Base-by-base conservation (phyloP, 1,284 basidiomycete genomes). In the Microbotryum lychnidis-dioicae region DNA sequence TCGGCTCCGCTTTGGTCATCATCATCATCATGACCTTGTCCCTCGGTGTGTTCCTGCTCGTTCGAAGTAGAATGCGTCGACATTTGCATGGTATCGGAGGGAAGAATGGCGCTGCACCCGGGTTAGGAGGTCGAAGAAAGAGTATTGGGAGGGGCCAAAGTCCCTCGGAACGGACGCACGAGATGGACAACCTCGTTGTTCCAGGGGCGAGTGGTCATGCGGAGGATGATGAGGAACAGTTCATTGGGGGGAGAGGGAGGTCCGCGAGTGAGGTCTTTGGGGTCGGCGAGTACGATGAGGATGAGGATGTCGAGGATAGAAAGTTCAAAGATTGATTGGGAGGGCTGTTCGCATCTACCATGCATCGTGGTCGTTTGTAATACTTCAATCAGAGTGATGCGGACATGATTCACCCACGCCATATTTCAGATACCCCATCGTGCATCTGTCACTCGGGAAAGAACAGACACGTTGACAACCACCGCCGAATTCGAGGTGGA, bases 1-100 rank as follows among this genome's bases (percentile, higher is more conserved):
- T 90, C 23, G 89, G 89, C 12, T 91, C 89, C 0, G 87, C 87
- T 1, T 85, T 88, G 2, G 78, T 94, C 27, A 84, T 96, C 37
- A 80, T 97, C 46, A 73, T 89, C 5, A 76, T 96, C 51, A 81
- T 96, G 63, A 80, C 82, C 27, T 73, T 85, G 12, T 80, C 79
- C n/a, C 80, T 92, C 49, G 89, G 84, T 0, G 75, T 80, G 20
- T 89, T 86, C 75, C 75, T 91, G 59, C 87, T 86, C 81, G 86
- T 83, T 75, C 82, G 87, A 42, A 56, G 50, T 29, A 69, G 25
- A 63, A 70, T 45, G 68, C 66, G 52, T 49, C 63, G 46, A 62
- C 57, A 0, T 47, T 23, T 25, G 20, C 49, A 37, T 48, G 54
- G 54, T 61, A 21, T 54, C 56, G 3, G 64, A 18, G 60, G 50